A percentile compares a stretch with the other conserved stretches of the same genome.
Evolutionary conservation across 805 yeast genomes (phyloP).

Genomic region (Ogataea saltuana): DNA sequence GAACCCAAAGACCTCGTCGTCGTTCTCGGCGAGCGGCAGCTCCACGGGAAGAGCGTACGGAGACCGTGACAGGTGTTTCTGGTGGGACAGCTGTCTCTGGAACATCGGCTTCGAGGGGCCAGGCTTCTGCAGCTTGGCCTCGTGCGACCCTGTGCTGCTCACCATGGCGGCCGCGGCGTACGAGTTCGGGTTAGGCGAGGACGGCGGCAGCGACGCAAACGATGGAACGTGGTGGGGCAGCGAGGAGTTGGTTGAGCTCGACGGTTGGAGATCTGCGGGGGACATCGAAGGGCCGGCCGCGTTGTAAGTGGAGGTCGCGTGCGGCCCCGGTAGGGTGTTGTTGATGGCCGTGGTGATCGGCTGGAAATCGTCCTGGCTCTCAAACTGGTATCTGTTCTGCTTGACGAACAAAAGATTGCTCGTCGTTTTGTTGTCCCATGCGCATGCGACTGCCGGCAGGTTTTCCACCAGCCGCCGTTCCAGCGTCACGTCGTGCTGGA

Average conservation of each 20-base stretch:
- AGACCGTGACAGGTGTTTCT: slow-evolving; percentile 11
- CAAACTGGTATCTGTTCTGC: slow-evolving; percentile 49
- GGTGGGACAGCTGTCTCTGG: slow-evolving; percentile 23
- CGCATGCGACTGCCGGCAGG: slow-evolving; percentile 49
- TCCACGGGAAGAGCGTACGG: slow-evolving; percentile 44
- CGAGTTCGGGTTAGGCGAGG: slow-evolving; percentile 18
- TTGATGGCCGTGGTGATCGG: slow-evolving; percentile 16
- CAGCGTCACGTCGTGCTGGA: slow-evolving; percentile 47
- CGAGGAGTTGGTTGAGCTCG: neutral
- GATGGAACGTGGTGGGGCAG: slow-evolving; percentile 3
- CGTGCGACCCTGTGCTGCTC: neutral
- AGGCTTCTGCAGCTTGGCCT: slow-evolving; percentile 12
- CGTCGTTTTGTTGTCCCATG: slow-evolving; percentile 55
- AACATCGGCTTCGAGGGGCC: slow-evolving; percentile 20
- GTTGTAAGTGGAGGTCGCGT: neutral
- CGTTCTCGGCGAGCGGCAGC: slow-evolving; percentile 45
- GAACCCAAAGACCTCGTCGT: slow-evolving; percentile 45
- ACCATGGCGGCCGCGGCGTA: no score
- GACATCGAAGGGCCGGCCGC: neutral
- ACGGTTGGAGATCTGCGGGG: neutral
- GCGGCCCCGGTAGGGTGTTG: slow-evolving; percentile 10
- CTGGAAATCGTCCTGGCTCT: slow-evolving; percentile 18
- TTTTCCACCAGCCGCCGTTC: slow-evolving; percentile 50
- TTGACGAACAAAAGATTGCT: slow-evolving; percentile 52
- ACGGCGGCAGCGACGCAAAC: slow-evolving; percentile 13